Conservation (phyloP, 495 filamentous ascomycete genomes). For the Aspergillus haitiensis region DNA sequence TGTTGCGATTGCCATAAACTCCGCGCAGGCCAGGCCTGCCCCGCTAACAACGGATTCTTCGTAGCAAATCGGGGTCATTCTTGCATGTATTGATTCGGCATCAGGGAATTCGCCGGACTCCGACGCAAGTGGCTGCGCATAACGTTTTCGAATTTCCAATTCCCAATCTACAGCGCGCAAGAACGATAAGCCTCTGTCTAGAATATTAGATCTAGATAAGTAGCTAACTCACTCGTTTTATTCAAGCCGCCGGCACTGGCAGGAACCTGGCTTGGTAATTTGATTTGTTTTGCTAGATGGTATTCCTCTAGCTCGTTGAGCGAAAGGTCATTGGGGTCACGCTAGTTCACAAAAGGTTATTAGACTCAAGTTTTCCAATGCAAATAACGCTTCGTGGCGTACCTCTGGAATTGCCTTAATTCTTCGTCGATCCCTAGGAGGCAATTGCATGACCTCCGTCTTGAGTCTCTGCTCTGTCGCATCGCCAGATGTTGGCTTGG, state of each 20-base stretch:
- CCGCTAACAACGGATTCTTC: slow-evolving; percentile 82
- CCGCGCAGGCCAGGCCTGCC: slow-evolving; percentile 67
- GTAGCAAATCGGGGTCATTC: slow-evolving; percentile 94
- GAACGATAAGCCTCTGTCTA: slow-evolving; percentile 25
- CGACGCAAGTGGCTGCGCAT: slow-evolving; percentile 76
- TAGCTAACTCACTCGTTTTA: slow-evolving; percentile 73
- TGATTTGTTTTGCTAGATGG: slow-evolving; percentile 64
- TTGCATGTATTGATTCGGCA: slow-evolving; percentile 68
- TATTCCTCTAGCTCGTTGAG: slow-evolving; percentile 68
- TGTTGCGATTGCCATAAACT: slow-evolving; percentile 85
- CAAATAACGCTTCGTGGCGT: slow-evolving; percentile 18
- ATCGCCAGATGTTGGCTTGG: slow-evolving; percentile 81
- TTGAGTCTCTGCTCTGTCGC: slow-evolving; percentile 88
- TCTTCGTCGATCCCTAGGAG: slow-evolving; percentile 77
- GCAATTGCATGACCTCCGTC: slow-evolving; percentile 91
- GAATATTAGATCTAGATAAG: neutral
- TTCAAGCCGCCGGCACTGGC: slow-evolving; percentile 79
- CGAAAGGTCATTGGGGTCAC: slow-evolving; percentile 63
- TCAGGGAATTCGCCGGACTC: slow-evolving; percentile 96
- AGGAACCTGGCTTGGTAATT: slow-evolving; percentile 70
- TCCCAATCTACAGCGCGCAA: slow-evolving; percentile 65
- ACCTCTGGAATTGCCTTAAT: slow-evolving; percentile 76
- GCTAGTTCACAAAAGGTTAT: slow-evolving; percentile 40
- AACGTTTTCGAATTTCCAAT: slow-evolving; percentile 90
- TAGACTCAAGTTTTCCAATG: slow-evolving; percentile 9